Percentiles rank a stretch among this genome's conserved stretches.
Conservation (phyloP, 1,284 basidiomycete species). For the Puccinia coronata region DNA sequence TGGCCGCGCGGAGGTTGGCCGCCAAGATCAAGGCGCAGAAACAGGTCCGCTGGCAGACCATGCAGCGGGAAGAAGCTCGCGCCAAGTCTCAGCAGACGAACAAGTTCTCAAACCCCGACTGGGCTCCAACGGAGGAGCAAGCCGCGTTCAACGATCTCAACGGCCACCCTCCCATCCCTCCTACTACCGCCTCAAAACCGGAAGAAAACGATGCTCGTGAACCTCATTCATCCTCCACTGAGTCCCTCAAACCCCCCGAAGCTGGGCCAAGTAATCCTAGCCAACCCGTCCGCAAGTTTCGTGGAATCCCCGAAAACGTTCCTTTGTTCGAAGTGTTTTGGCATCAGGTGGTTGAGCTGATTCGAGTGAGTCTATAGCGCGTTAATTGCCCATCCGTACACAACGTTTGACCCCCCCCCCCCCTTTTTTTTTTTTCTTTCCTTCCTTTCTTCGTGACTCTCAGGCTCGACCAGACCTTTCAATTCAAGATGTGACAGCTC, state of each 20-base stretch:
- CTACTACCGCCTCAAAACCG: neutral
- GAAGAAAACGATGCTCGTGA: conserved; percentile 50
- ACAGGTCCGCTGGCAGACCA: conserved; percentile 62
- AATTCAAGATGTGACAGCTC: conserved; percentile 90
- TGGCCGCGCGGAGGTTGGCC: conserved; percentile 77
- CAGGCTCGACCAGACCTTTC: conserved; percentile 90
- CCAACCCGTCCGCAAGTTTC: conserved; percentile 64
- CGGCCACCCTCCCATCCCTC: conserved; percentile 33
- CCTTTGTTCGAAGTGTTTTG: conserved; percentile 94
- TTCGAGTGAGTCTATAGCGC: conserved; percentile 67
- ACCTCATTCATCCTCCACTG: neutral
- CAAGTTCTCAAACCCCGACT: conserved; percentile 57
- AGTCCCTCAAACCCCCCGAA: conserved; percentile 13
- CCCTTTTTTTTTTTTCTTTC: neutral
- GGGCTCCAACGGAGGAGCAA: conserved; percentile 52
- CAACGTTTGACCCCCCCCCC: too few relatives aligned
- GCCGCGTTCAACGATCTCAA: conserved; percentile 38
- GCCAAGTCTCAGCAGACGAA: conserved; percentile 51
- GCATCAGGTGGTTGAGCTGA: conserved; percentile 94
- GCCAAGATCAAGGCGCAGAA: conserved; percentile 79
- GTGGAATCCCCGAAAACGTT: conserved; percentile 88
- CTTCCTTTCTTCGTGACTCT: neutral
- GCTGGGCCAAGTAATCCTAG: conserved; percentile 38
- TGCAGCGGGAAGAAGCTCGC: conserved; percentile 61
- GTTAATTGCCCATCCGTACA: conserved; percentile 3